Evolutionary conservation across 495 filamentous ascomycete genomes (phyloP), one percentile per base, ranked within the genome.

Genomic region (Geopyxis carbonaria): DNA sequence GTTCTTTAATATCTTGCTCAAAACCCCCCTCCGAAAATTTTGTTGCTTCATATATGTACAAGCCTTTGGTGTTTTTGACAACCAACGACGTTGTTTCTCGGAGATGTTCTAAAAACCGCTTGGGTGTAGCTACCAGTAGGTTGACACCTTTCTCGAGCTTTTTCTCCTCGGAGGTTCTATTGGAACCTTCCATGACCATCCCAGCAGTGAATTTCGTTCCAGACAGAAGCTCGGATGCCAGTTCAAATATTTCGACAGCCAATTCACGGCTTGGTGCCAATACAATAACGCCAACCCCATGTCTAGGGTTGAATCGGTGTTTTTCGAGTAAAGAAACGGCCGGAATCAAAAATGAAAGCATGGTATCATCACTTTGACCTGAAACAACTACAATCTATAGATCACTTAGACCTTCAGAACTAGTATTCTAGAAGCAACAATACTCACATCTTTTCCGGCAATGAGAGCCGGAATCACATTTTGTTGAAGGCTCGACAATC

Each of bases 231-330:
- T 53, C 51, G 10, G 51, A 45, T 23, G 51, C 40, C 18, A 46
- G 29, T 4, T 43, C 38, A 2, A 45, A 24, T 11, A 54, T 32
- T 36, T 48, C 41, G 20, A 54, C 37, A 10, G 49, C 51, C 22
- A 44, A 30, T 30, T 54, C 51, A 19, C 51, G 49, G 18, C 40
- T 49, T 16, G 51, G 31, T n/a, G 45, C 44, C 23, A 54, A 22
- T 15, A 54, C n/a, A 19, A 54, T 76, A 33, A 78, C 82, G 43
- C 87, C 85, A 35, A 82, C 87, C 49, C 83, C 78, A 63, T 72
- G 73, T 32, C 71, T 60, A 10, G 49, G 42, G 22, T 43, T 41
- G 22, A 46, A 48, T 8, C 32, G 23, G 15, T 40, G 36, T 5
- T 42, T 49, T 38, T 22, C 38, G n/a, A 49, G 50, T 16, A 49